A percentile compares a stretch with the other conserved stretches of the same genome.
Evolutionary conservation across 2,329 filamentous ascomycete genomes (phyloP).

Genomic region (Cercospora zeae-maydis): DNA sequence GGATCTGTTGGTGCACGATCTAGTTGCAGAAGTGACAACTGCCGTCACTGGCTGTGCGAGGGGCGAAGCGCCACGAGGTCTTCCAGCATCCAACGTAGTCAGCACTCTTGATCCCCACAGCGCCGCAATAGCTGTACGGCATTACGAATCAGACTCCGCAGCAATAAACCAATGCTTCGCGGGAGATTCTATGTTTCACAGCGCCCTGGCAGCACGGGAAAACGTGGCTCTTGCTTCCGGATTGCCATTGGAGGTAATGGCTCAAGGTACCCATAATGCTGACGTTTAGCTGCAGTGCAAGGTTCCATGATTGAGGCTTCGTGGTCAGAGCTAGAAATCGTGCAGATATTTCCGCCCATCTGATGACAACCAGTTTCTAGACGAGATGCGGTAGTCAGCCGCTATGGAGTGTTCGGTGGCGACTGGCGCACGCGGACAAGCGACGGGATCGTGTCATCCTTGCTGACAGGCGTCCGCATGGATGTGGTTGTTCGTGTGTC

Average conservation of each 20-base stretch:
- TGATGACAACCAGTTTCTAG: neutral
- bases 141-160: slow-evolving; percentile 2
- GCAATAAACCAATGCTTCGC: neutral
- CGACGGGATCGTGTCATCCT: neutral
- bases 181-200: neutral
- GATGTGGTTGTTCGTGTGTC: slow-evolving; percentile 12
- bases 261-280: slow-evolving; percentile 11
- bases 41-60: neutral
- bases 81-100: slow-evolving; percentile 1
- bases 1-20: neutral
- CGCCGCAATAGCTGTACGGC: neutral
- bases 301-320: slow-evolving; percentile 6
- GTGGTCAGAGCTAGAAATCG: neutral
- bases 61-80: neutral
- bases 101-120: neutral
- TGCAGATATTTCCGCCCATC: neutral
- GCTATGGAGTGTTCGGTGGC: neutral
- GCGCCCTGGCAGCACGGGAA: neutral
- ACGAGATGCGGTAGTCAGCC: neutral
- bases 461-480: slow-evolving; percentile 3
- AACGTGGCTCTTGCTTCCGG: slow-evolving; percentile 10
- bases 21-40: neutral
- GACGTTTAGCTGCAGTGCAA: slow-evolving; percentile 18
- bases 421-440: neutral
- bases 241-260: slow-evolving; percentile 11